Conservation (phyloP, 140 eudicot genomes). For the Stevia rebaudiana region DNA sequence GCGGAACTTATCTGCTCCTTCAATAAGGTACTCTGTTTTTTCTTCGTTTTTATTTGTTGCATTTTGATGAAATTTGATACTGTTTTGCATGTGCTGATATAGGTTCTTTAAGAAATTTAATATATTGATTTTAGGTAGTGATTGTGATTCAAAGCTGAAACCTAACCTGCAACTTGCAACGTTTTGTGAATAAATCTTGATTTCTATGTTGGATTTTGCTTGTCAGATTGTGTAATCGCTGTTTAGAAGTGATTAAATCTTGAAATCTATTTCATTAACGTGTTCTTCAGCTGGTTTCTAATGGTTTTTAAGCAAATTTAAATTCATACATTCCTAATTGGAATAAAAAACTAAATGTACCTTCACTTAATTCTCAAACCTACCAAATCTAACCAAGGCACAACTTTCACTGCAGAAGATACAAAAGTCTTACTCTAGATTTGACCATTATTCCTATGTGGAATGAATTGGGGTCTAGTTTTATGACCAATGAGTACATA, state of each 20-base stretch:
- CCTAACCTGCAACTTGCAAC: background rate
- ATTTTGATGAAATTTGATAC: background rate
- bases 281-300: background rate
- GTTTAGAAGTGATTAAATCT: background rate
- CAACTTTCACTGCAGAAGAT: constrained; percentile 13
- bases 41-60: constrained; percentile 5
- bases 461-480: background rate
- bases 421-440: background rate
- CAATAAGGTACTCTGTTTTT: constrained; percentile 23
- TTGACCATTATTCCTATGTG: constrained; percentile 4
- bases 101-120: background rate
- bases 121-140: background rate
- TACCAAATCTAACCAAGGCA: constrained; percentile 16
- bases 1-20: constrained; percentile 28
- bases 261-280: background rate
- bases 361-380: constrained; percentile 10
- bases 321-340: background rate
- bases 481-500: background rate
- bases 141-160: constrained; percentile 2
- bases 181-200: background rate
- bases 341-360: background rate
- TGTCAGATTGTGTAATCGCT: constrained; percentile 3
- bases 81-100: constrained; percentile 5
- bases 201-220: background rate
- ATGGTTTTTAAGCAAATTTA: constrained; percentile 4